Conservation (phyloP, 2,329 filamentous ascomycete species). For the Didymellaceae sp. region DNA sequence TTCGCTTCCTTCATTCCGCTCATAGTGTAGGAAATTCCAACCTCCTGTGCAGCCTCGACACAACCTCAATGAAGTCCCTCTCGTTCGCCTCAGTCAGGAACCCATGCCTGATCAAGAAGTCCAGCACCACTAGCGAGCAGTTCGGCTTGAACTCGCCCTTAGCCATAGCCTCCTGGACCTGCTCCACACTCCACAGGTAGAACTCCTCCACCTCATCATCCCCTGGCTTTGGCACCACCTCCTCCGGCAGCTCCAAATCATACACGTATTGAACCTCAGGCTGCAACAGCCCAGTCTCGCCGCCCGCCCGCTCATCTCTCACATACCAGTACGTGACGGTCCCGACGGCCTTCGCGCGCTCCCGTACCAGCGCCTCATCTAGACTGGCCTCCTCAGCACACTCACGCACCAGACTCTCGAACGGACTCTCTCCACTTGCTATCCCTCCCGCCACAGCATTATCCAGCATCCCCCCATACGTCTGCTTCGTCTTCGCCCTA, state of each 20-base stretch:
- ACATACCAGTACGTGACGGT: conserved; percentile 86
- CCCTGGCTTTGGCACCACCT: conserved; percentile 74
- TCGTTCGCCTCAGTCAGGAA: conserved; percentile 82
- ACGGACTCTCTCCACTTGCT: conserved; percentile 77
- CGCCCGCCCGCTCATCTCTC: conserved; percentile 75
- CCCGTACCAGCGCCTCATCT: conserved; percentile 71
- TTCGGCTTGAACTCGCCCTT: conserved; percentile 89
- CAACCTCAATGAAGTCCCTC: conserved; percentile 76
- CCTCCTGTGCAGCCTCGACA: conserved; percentile 74
- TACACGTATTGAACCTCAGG: conserved; percentile 93
- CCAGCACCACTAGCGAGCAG: conserved; percentile 80
- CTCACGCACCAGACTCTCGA: conserved; percentile 85
- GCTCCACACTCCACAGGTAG: conserved; percentile 75
- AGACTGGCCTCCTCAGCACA: conserved; percentile 88
- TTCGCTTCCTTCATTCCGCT: background rate
- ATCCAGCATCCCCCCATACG: conserved; percentile 90
- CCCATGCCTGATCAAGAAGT: conserved; percentile 88
- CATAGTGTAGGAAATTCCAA: conserved; percentile 72
- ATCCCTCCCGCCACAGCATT: conserved; percentile 92
- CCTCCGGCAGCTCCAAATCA: conserved; percentile 77
- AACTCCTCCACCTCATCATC: conserved; percentile 92
- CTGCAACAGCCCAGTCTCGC: conserved; percentile 81
- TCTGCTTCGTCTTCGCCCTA: conserved; percentile 78
- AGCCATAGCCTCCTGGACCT: conserved; percentile 73
- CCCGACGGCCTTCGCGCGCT: conserved; percentile 65